Conservation (phyloP, 257 asterid genomes). For the Nicotiana undulata region DNA sequence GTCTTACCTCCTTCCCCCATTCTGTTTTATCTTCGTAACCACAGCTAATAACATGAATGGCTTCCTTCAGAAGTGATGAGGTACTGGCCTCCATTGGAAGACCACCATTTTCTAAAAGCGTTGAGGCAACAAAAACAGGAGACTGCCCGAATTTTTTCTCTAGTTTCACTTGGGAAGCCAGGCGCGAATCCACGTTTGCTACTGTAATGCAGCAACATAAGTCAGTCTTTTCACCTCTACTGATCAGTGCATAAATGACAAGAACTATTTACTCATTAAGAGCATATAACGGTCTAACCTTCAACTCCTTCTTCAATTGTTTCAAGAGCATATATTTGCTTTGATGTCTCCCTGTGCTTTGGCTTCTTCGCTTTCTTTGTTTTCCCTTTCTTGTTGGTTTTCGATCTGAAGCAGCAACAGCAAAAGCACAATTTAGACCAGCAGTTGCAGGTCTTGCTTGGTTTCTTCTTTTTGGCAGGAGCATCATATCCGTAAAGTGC, state of each 20-base stretch:
- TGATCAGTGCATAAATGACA: background rate
- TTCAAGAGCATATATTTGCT: conserved; percentile 90
- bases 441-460: conserved; percentile 86
- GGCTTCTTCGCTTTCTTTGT: conserved; percentile 49
- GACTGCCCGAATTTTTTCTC: conserved; percentile 87
- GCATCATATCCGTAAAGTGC: conserved; percentile 85
- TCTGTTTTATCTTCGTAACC: conserved; percentile 93
- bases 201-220: conserved; percentile 31
- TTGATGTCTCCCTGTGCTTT: conserved; percentile 75
- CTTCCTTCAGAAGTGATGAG: conserved; percentile 54
- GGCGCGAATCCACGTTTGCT: conserved; percentile 24
- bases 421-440: conserved; percentile 79
- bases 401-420: conserved; percentile 43
- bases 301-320: conserved; percentile 78
- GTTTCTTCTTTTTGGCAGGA: conserved; percentile 66
- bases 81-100: conserved; percentile 31
- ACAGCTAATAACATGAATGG: conserved; percentile 92
- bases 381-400: conserved; percentile 50
- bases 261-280: background rate
- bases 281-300: conserved; percentile 28
- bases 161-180: conserved; percentile 51
- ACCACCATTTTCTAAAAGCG: conserved; percentile 65
- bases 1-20: conserved; percentile 89
- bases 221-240: background rate
- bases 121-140: conserved; percentile 70